Percentiles rank a stretch among this genome's conserved stretches.
Conservation (phyloP, 352 stramenopile species). For the Phytopythium ostracodes region DNA sequence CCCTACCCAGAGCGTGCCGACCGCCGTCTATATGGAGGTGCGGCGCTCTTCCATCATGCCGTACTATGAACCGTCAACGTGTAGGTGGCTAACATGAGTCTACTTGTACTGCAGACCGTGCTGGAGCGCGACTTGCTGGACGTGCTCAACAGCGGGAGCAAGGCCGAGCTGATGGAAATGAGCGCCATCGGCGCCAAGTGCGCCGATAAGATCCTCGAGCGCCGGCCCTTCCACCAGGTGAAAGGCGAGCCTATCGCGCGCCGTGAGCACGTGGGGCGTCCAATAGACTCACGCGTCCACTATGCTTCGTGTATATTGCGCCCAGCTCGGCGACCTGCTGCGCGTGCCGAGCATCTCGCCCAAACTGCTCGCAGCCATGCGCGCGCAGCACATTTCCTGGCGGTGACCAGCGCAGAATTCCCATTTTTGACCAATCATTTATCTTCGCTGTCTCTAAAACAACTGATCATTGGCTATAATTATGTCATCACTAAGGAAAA, state of each 20-base stretch:
- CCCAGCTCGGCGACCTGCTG: background rate
- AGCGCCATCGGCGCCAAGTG: slow-evolving; percentile 51
- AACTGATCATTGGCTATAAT: background rate
- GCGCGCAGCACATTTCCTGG: background rate
- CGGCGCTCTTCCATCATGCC: background rate
- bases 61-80: background rate
- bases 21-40: background rate
- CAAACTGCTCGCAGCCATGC: background rate
- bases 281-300: background rate
- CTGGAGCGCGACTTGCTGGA: slow-evolving; percentile 48
- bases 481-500: no score
- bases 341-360: background rate
- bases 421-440: background rate
- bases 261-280: no score
- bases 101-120: slow-evolving; percentile 16
- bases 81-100: no score
- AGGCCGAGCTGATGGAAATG: slow-evolving; percentile 36
- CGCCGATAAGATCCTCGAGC: slow-evolving; percentile 34
- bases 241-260: background rate
- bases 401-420: background rate
- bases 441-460: no score
- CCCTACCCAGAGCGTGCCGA: background rate
- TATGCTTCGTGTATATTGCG: background rate
- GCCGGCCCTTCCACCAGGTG: slow-evolving; percentile 40
- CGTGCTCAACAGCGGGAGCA: slow-evolving; percentile 39